These are phyloP conservation scores for Fusarium neocosmosporiellum DNA, from an alignment of 2,329 filamentous ascomycete species.

Conservation along the genomic window DNA sequence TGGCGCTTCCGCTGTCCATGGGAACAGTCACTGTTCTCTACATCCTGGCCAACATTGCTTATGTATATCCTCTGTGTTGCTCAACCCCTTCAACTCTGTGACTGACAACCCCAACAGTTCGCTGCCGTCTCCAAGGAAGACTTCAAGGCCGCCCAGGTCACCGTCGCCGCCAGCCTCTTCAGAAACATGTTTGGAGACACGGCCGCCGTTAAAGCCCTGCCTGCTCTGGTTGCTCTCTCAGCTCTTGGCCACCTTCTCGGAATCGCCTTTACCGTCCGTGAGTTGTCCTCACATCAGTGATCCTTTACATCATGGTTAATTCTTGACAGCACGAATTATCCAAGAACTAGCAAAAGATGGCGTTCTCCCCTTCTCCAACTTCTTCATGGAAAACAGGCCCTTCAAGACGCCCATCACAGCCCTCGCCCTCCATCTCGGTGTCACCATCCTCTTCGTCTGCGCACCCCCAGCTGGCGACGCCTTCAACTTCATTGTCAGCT, in stretches of 20 bases:
- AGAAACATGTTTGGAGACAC: slow-evolving; percentile 21
- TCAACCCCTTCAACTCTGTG: not conserved
- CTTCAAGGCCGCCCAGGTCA: slow-evolving; percentile 9
- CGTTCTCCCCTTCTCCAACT: slow-evolving; percentile 37
- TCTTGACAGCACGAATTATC: slow-evolving; percentile 23
- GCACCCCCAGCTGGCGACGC: slow-evolving; percentile 38
- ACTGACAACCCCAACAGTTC: not conserved
- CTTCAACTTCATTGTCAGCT: slow-evolving; percentile 38
- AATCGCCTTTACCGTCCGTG: slow-evolving; percentile 25
- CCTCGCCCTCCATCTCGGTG: slow-evolving; percentile 29
- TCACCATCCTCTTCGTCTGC: slow-evolving; percentile 39
- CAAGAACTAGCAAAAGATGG: slow-evolving; percentile 35
- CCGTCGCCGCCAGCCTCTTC: slow-evolving; percentile 20
- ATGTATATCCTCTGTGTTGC: not conserved
- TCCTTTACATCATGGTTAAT: not conserved
- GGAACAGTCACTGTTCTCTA: slow-evolving; percentile 12
- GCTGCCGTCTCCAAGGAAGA: slow-evolving; percentile 21
- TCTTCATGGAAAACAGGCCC: slow-evolving; percentile 41
- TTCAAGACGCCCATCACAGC: slow-evolving; percentile 39
- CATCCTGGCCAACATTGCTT: slow-evolving; percentile 20
- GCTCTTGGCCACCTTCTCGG: slow-evolving; percentile 24
- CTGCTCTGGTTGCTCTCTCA: slow-evolving; percentile 15
- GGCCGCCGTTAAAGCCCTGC: slow-evolving; percentile 16
- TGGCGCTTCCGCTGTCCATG: slow-evolving; percentile 15
- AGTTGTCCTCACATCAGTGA: not conserved